Evolutionary conservation across 352 stramenopile genomes (phyloP), one percentile per base, ranked within the genome.

Genomic region (Pythium monospermum): DNA sequence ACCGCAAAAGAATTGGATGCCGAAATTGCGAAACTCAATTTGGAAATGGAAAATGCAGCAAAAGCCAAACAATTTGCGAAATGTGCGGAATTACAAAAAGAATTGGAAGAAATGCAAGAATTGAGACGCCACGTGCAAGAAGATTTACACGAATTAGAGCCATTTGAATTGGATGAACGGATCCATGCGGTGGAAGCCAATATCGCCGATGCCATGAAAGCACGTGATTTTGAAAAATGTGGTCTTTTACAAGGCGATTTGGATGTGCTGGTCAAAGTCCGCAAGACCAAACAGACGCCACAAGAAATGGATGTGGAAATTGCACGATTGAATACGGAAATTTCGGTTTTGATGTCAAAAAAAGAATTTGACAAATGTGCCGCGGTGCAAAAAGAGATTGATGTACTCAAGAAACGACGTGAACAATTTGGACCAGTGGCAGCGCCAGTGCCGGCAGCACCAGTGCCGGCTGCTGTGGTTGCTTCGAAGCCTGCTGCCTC

Each of bases 291-390:
- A 44, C 80, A 92, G 57, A 95, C 82, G 2, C 76, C 83, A 0
- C 67, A 89, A 36, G 85, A 94, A 57, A 44, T 95, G 56, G 83
- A 95, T 45, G 66, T 64, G 3, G 81, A 93, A 44, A 91, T 95
- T 42, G 71, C 69, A 10, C 66, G 64, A 10, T 49, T 94, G n/a
- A 91, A 92, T 22, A 47, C 54, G 11, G 76, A 90, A 39, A 73
- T 94, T 12, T 68, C 69, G 16, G 53, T 49, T 2, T 46, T 84
- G 33, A 90, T 95, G 83, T 66, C 86, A 43, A 69, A 73, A 22
- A 95, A 95, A 49, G 61, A 89, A 49, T 94, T 94, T 37, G 79
- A 88, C 40, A 94, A 94, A 53, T 95, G 83, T 40, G 73, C 80
- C 0, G 63, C 87, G n/a, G 68, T 95, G 32, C 85, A 95, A 27